A percentile compares a stretch with the other conserved stretches of the same genome.
Conservation (phyloP, 768 basidiomycete genomes). For the Baorangia bicolor region DNA sequence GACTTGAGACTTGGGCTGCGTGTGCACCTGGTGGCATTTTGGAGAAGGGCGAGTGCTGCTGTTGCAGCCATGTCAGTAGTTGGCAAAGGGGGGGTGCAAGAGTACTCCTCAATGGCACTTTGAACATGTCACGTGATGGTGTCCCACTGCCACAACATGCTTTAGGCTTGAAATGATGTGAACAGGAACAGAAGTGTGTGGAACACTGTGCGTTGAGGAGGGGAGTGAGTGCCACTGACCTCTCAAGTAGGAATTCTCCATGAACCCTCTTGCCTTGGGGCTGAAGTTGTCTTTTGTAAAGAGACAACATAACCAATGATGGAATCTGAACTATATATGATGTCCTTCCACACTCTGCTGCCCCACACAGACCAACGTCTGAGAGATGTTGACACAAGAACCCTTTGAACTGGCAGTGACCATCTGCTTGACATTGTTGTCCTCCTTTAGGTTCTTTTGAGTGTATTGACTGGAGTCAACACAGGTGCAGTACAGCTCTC, state of each 20-base stretch:
- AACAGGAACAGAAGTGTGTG: too few relatives aligned
- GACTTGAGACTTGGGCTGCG: too few relatives aligned
- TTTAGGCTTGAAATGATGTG: too few relatives aligned
- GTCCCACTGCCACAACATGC: too few relatives aligned
- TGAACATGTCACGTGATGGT: too few relatives aligned
- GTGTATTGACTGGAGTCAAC: conserved; percentile 94
- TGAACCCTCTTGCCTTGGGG: conserved; percentile 96
- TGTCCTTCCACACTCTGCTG: conserved; percentile 98
- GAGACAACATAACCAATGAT: conserved; percentile 94
- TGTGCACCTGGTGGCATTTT: too few relatives aligned
- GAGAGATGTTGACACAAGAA: conserved; percentile 99
- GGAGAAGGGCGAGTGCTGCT: too few relatives aligned
- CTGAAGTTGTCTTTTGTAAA: conserved; percentile 99
- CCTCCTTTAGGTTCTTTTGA: conserved; percentile 96
- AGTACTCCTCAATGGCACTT: too few relatives aligned
- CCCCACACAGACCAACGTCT: conserved; percentile 99
- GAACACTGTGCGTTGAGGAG: too few relatives aligned
- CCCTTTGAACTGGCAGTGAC: conserved; percentile 98
- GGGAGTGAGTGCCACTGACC: conserved; percentile 97
- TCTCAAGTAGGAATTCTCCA: conserved; percentile 97
- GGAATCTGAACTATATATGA: conserved; percentile 97
- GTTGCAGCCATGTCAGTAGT: too few relatives aligned
- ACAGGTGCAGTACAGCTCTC: conserved; percentile 90
- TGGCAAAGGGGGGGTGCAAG: too few relatives aligned
- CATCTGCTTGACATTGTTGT: conserved; percentile 99